Conservation (phyloP, 164 flowering plant species). For the Umbilicus rupestris region DNA sequence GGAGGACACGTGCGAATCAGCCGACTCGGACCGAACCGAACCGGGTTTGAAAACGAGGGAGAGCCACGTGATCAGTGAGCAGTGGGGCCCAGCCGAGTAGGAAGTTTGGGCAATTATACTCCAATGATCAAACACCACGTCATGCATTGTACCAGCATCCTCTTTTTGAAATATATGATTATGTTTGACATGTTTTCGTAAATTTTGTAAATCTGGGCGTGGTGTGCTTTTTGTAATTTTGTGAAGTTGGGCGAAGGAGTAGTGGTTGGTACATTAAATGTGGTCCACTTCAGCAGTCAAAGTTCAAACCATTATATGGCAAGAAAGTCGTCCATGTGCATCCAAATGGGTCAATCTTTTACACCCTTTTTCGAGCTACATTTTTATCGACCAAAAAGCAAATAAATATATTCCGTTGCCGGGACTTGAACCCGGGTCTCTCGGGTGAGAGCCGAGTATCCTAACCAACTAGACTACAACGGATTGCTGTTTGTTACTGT, state of each 20-base stretch:
- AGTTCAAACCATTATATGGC: neutral
- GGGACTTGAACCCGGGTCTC: slow-evolving; percentile 84
- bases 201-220: too few relatives aligned
- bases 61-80: neutral
- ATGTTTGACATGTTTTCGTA: too few relatives aligned
- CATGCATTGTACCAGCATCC: too few relatives aligned
- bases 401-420: slow-evolving; percentile 43
- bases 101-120: slow-evolving; percentile 10
- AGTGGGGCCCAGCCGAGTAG: neutral
- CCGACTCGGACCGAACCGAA: too few relatives aligned
- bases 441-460: slow-evolving; percentile 91
- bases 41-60: neutral
- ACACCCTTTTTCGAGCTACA: neutral
- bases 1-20: too few relatives aligned
- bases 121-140: slow-evolving; percentile 3
- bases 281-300: slow-evolving; percentile 1
- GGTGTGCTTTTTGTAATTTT: too few relatives aligned
- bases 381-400: neutral
- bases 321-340: neutral
- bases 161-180: too few relatives aligned
- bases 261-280: neutral
- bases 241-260: neutral
- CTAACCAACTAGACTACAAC: slow-evolving; percentile 81
- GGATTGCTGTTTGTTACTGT: slow-evolving; percentile 14
- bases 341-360: slow-evolving; percentile 2